These are phyloP conservation scores for Peterozyma xylosa DNA, from an alignment of 805 yeast genomes.

Conservation along the genomic window DNA sequence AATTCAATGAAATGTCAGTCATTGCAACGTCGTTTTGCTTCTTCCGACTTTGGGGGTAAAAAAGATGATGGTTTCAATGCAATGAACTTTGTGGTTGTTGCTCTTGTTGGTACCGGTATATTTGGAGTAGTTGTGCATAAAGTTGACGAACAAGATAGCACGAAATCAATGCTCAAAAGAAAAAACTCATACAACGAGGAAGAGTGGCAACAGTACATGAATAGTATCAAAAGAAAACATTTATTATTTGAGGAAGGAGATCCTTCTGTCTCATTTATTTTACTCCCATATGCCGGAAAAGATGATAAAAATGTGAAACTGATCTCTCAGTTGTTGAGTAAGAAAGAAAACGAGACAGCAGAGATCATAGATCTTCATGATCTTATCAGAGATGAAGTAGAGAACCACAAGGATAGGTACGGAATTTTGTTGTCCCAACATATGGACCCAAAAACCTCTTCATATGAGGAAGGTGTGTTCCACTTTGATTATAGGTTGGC, in stretches of 20 bases:
- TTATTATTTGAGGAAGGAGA: constrained; percentile 15
- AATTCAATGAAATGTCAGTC: too few relatives aligned
- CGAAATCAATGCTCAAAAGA: constrained; percentile 18
- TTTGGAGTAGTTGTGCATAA: constrained; percentile 23
- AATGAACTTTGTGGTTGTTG: constrained; percentile 32
- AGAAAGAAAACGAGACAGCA: constrained; percentile 14
- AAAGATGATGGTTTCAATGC: constrained; percentile 28
- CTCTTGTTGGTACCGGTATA: constrained; percentile 36
- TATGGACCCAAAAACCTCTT: constrained; percentile 17
- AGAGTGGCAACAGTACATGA: constrained; percentile 36
- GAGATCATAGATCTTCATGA: constrained; percentile 43
- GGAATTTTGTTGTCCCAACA: constrained; percentile 39
- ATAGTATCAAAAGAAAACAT: constrained; percentile 21
- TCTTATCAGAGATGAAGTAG: constrained; percentile 38
- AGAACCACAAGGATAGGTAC: constrained; percentile 35
- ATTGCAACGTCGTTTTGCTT: not conserved
- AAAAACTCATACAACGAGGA: constrained; percentile 37
- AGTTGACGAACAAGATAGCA: constrained; percentile 23
- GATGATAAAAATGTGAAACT: constrained; percentile 19
- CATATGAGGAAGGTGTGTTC: constrained; percentile 18
- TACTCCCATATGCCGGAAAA: constrained; percentile 28
- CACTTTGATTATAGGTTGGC: constrained; percentile 23
- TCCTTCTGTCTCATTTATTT: constrained; percentile 2
- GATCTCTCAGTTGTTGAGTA: not conserved
- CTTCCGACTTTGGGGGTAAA: constrained; percentile 7